Base-by-base conservation (phyloP, 352 stramenopile species). In the Phytophthora fragariaefolia region DNA sequence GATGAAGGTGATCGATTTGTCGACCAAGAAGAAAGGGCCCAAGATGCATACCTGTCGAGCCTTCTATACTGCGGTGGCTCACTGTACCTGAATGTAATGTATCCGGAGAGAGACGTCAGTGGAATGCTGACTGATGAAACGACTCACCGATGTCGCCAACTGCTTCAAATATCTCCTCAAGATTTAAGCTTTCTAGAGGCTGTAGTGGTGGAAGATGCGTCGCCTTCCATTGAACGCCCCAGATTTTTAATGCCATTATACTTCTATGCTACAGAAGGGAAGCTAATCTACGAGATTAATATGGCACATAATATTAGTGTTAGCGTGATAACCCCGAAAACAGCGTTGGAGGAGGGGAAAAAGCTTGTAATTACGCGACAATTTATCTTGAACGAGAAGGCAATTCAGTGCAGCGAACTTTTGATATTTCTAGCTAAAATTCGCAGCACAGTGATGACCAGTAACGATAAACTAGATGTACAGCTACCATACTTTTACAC, bases 231-330 rank as follows among this genome's bases (percentile, higher is more conserved):
- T 53, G 28, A 38, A 36, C 12, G 6, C 17, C 8, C 7, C 9
- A 47, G 40, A 18, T 24, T 24, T n/a, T 36, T 34, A 9, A 13
- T 62, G 4, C 60, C 60, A 18, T 26, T 85, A 1, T 74, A 79
- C 46, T 51, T 55, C 0, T 89, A 88, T 49, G 42, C 71, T 20
- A 78, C 83, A 9, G 83, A 91, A 75, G 83, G 83, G n/a, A 57
- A 55, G 52, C 43, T 63, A 0, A 70, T 92, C 12, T 92, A 87
- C 56, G 80, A 92, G 24, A 69, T 92, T 38, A 57, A 78, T 24
- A 61, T 85, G 52, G 63, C 61, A 23, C 63, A 76, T 42, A 23
- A 54, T 6, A 81, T 88, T 61, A 24, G 46, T 27, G 71, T 92
- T 1, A 74, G 63, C 12, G 68, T 87, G 20, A 87, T 90, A 47